A percentile compares a stretch with the other conserved stretches of the same genome.
Evolutionary conservation across 1,139 yeast genomes (phyloP).

Genomic region (Yamadazyma buinensis): DNA sequence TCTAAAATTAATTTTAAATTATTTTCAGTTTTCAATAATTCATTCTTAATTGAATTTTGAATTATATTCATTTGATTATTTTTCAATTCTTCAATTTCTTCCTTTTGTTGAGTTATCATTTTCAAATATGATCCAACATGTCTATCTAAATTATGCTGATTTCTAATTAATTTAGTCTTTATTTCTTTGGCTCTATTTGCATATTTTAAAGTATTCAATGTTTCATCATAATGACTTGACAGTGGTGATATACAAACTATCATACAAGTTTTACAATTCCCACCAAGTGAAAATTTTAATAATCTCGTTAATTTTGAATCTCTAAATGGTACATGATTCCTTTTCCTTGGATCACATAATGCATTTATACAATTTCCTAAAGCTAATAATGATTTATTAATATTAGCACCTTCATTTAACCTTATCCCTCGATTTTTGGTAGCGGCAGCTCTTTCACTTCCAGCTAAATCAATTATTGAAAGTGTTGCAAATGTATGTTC

Average conservation of each 20-base stretch:
- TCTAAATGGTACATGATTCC: slow-evolving; percentile 82
- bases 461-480: slow-evolving; percentile 88
- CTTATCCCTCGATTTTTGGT: slow-evolving; percentile 80
- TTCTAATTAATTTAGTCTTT: slow-evolving; percentile 73
- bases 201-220: slow-evolving; percentile 82
- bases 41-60: slow-evolving; percentile 29
- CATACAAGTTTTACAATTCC: slow-evolving; percentile 93
- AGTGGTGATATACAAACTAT: slow-evolving; percentile 91
- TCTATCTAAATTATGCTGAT: slow-evolving; percentile 72
- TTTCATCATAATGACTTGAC: slow-evolving; percentile 83
- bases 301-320: slow-evolving; percentile 86
- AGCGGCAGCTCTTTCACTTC: slow-evolving; percentile 91
- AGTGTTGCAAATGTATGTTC: slow-evolving; percentile 74
- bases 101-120: slow-evolving; percentile 80
- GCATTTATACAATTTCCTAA: slow-evolving; percentile 94
- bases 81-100: slow-evolving; percentile 70
- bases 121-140: slow-evolving; percentile 86
- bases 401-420: slow-evolving; percentile 87
- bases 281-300: slow-evolving; percentile 87
- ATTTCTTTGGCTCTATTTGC: slow-evolving; percentile 91
- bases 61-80: slow-evolving; percentile 47
- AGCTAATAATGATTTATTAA: slow-evolving; percentile 81
- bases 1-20: slow-evolving; percentile 38
- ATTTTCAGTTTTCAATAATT: slow-evolving; percentile 26
- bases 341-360: slow-evolving; percentile 65